Conservation (phyloP, 352 stramenopile species). For the Globisporangium paroecandrum region DNA sequence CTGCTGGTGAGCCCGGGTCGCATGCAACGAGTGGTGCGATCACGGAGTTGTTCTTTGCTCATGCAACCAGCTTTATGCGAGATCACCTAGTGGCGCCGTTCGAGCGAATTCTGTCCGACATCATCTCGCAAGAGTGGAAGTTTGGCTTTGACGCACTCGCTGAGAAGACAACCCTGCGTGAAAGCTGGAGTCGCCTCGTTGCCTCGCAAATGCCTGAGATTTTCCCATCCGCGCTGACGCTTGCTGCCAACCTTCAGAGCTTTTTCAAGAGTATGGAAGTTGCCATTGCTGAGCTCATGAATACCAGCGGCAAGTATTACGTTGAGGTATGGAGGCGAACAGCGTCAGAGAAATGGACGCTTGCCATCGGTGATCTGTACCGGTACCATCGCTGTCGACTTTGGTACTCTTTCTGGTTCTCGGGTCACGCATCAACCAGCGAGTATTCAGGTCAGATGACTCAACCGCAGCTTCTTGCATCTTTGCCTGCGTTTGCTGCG, state of each 20-base stretch:
- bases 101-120: slow-evolving; percentile 23
- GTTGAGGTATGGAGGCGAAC: slow-evolving; percentile 2
- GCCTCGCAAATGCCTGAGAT: slow-evolving; percentile 31
- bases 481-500: slow-evolving; percentile 36
- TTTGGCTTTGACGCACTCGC: slow-evolving; percentile 25
- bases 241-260: slow-evolving; percentile 10
- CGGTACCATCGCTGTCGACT: slow-evolving; percentile 29
- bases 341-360: slow-evolving; percentile 6
- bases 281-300: slow-evolving; percentile 7
- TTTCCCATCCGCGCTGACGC: slow-evolving; percentile 26
- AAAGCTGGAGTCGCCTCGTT: slow-evolving; percentile 31
- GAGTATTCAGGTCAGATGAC: slow-evolving; percentile 19
- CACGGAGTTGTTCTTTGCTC: background rate
- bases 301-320: slow-evolving; percentile 3
- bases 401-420: slow-evolving; percentile 41
- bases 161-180: slow-evolving; percentile 6
- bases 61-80: slow-evolving; percentile 13
- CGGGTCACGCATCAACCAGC: background rate
- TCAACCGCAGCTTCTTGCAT: slow-evolving; percentile 35
- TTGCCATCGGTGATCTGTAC: slow-evolving; percentile 7
- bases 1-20: background rate
- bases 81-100: slow-evolving; percentile 16
- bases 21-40: background rate
- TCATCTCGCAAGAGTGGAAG: slow-evolving; percentile 47
- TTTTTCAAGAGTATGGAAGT: slow-evolving; percentile 5